Base-by-base conservation (phyloP, 2,329 filamentous ascomycete genomes). In the Microthyrium microscopicum region DNA sequence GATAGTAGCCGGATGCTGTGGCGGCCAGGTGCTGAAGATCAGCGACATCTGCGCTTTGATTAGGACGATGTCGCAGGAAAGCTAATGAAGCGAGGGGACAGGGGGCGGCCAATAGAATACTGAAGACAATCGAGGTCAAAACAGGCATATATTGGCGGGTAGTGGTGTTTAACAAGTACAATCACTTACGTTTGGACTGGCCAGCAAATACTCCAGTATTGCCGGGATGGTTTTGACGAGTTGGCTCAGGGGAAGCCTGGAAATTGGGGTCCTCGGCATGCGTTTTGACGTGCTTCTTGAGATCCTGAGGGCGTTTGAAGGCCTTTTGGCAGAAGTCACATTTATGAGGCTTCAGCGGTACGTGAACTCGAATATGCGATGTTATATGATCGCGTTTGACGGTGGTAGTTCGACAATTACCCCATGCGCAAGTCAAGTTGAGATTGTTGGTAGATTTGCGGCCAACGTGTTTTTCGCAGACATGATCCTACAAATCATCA, bases 271-370 rank as follows among this genome's bases (percentile, higher is more conserved):
- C 87, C 51, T 95, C 87, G 46, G 87, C 87, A 53, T 95, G 87
- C 4, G 87, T 95, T 74, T 95, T 98, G 58, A 95, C 84, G 55
- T 98, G 89, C 66, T 98, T 98, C 73, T 98, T 95, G 48, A 98
- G 58, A 63, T 98, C 89, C 62, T 98, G 89, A 3, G 89, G 89
- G 21, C 89, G 80, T 72, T 98, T 98, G 70, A 98, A 98, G 2
- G 85, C 85, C 66, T 98, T 98, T 53, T 83, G 83, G 53, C 89
- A 98, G 60, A 94, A 92, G 53, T 94, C 85, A 57, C 89, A 98
- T 61, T 94, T 95, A 65, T 98, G 89, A 44, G 89, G 89, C 68
- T 98, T 98, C 40, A 98, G 66, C 1, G 89, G 89, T n/a, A 98
- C 87, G 55, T 98, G 89, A 34, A 95, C 89, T 43, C 89, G 82